phyloP scores from a whole-genome alignment of 2,329 filamentous ascomycete genomes.

The Diaporthe sp. region DNA sequence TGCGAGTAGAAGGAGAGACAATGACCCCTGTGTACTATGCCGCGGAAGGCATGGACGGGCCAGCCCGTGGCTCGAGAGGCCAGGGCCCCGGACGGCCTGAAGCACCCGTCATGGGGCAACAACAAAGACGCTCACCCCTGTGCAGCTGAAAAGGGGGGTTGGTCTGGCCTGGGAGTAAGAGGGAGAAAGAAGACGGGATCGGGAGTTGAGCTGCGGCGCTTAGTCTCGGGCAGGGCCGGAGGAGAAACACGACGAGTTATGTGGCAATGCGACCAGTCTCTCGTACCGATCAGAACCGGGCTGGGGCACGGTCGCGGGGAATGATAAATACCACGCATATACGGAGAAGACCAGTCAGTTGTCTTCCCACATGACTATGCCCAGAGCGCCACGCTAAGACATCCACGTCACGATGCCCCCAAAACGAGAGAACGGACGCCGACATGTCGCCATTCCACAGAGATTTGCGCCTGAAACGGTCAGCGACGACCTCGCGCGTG shows the following conservation, averaged over 20 bases:
- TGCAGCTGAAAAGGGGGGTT: not conserved
- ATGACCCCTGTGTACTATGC: not conserved
- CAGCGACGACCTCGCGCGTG: not conserved
- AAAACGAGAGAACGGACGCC: not conserved
- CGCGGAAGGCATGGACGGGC: not conserved
- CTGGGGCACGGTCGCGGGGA: not conserved
- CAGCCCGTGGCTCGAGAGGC: not conserved
- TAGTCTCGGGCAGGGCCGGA: too few relatives aligned
- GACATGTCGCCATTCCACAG: not conserved
- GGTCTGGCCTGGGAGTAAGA: not conserved
- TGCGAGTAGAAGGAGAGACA: too few relatives aligned
- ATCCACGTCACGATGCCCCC: not conserved
- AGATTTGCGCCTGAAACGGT: not conserved
- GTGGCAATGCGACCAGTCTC: not conserved
- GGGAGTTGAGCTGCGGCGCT: too few relatives aligned
- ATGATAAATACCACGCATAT: not conserved
- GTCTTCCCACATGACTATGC: not conserved
- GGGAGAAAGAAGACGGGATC: too few relatives aligned
- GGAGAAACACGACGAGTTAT: not conserved
- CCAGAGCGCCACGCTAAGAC: not conserved
- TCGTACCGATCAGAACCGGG: not conserved
- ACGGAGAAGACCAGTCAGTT: not conserved
- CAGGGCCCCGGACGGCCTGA: not conserved
- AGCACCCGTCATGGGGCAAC: not conserved
- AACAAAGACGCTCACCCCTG: not conserved